Evolutionary conservation across 768 basidiomycete species (phyloP).

Genomic region (Krasilnikovozyma curviuscula): DNA sequence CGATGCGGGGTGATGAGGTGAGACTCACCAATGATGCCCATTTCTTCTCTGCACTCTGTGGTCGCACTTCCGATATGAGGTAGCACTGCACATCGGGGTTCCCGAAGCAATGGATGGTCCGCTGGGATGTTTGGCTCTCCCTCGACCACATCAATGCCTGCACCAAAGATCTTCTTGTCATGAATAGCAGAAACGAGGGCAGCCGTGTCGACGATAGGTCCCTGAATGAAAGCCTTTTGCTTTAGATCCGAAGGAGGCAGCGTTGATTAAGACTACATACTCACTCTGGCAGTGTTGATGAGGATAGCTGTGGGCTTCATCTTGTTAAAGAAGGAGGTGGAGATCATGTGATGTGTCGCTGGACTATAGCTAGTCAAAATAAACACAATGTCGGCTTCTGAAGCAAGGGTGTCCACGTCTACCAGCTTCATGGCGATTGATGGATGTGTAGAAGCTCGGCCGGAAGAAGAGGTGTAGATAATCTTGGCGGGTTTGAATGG

Average conservation of each 20-base stretch:
- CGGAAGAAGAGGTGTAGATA: conserved; percentile 43
- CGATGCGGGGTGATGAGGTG: not conserved
- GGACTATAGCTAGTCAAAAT: conserved; percentile 36
- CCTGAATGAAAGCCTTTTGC: conserved; percentile 22
- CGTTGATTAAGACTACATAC: conserved; percentile 1
- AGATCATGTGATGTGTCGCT: conserved; percentile 51
- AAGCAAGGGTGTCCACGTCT: conserved; percentile 43
- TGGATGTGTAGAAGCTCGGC: conserved; percentile 17
- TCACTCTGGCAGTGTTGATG: conserved; percentile 60
- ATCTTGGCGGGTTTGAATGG: conserved; percentile 63
- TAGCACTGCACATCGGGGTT: conserved; percentile 63
- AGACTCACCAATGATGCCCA: conserved; percentile 32
- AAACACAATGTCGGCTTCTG: conserved; percentile 64
- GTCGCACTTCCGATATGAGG: conserved; percentile 89
- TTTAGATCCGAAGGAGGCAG: not conserved
- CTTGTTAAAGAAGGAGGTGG: conserved; percentile 46
- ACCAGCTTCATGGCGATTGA: conserved; percentile 1
- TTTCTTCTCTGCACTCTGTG: conserved; percentile 56
- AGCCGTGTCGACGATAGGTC: conserved; percentile 66
- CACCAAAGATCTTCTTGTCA: conserved; percentile 69
- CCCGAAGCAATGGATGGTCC: conserved; percentile 62
- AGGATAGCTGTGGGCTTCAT: conserved; percentile 75
- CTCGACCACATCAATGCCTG: conserved; percentile 83
- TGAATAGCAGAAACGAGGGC: conserved; percentile 63
- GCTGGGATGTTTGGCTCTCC: conserved; percentile 59